Evolutionary conservation across 1,284 basidiomycete genomes (phyloP).

Genomic region (Coniferiporia sulphurascens): DNA sequence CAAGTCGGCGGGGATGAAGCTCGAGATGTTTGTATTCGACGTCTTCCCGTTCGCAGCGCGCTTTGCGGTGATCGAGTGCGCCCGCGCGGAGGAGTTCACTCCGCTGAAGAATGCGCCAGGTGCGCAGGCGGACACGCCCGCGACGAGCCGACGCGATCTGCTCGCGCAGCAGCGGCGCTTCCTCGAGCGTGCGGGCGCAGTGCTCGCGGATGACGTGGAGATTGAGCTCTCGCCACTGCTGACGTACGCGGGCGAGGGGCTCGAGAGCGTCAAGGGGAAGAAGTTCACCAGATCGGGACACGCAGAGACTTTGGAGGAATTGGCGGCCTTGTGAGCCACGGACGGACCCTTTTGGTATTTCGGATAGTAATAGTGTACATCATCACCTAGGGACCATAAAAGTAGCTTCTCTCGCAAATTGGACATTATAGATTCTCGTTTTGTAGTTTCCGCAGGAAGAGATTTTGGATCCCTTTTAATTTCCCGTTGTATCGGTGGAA

Average conservation of each 20-base stretch:
- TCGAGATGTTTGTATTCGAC: slow-evolving; percentile 98
- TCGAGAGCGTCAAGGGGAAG: slow-evolving; percentile 78
- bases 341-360: neutral
- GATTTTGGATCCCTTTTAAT: no score
- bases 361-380: no score
- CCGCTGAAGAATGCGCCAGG: slow-evolving; percentile 97
- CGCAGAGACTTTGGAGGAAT: slow-evolving; percentile 43
- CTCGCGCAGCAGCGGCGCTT: slow-evolving; percentile 88
- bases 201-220: slow-evolving; percentile 63
- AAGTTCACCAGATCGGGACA: slow-evolving; percentile 61
- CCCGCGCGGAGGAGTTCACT: slow-evolving; percentile 88
- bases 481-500: no score
- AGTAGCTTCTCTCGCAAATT: neutral
- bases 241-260: slow-evolving; percentile 89
- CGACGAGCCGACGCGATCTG: slow-evolving; percentile 86
- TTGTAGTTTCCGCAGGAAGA: no score
- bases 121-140: slow-evolving; percentile 89
- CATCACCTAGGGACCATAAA: no score
- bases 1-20: slow-evolving; percentile 98
- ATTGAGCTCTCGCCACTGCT: slow-evolving; percentile 90
- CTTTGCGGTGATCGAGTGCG: slow-evolving; percentile 89
- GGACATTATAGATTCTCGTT: neutral
- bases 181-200: slow-evolving; percentile 77
- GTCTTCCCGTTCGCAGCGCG: slow-evolving; percentile 91
- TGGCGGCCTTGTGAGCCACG: slow-evolving; percentile 40